Evolutionary conservation across 257 asterid genomes (phyloP).

Genomic region (Vinca minor): DNA sequence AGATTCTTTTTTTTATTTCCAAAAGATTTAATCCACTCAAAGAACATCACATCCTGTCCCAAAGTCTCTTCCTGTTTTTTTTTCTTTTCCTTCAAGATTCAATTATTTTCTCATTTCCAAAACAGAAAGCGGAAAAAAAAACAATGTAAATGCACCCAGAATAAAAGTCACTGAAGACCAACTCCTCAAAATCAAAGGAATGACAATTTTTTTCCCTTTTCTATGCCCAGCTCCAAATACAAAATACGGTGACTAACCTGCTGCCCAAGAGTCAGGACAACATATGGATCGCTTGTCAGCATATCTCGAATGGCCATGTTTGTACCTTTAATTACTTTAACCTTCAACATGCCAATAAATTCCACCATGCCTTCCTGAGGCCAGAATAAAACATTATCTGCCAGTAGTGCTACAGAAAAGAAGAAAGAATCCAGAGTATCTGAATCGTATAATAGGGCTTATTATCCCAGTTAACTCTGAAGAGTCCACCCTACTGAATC

Average conservation of each 20-base stretch:
- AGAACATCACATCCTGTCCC: too few species aligned
- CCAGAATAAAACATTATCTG: constrained; percentile 17
- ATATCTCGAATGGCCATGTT: constrained; percentile 88
- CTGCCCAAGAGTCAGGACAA: constrained; percentile 69
- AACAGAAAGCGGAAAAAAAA: not conserved
- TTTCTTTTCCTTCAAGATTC: too few species aligned
- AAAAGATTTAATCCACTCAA: too few species aligned
- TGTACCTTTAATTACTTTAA: constrained; percentile 67
- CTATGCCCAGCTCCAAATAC: not conserved
- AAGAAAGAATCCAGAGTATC: not conserved
- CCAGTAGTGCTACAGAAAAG: constrained; percentile 7
- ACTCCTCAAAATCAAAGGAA: not conserved
- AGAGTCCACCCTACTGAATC: not conserved
- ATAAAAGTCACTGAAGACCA: too few species aligned
- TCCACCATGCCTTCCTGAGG: constrained; percentile 90
- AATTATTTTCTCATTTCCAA: too few species aligned
- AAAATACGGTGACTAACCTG: constrained; percentile 44
- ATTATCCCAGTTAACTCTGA: not conserved
- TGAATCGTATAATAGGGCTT: not conserved
- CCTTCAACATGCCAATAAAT: constrained; percentile 79
- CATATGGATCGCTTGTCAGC: constrained; percentile 95
- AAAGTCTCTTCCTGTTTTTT: too few species aligned
- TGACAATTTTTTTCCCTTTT: not conserved
- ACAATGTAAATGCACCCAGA: too few species aligned
- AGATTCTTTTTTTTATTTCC: too few species aligned